phyloP scores from a whole-genome alignment of 495 filamentous ascomycete genomes.

The Lepraria neglecta region DNA sequence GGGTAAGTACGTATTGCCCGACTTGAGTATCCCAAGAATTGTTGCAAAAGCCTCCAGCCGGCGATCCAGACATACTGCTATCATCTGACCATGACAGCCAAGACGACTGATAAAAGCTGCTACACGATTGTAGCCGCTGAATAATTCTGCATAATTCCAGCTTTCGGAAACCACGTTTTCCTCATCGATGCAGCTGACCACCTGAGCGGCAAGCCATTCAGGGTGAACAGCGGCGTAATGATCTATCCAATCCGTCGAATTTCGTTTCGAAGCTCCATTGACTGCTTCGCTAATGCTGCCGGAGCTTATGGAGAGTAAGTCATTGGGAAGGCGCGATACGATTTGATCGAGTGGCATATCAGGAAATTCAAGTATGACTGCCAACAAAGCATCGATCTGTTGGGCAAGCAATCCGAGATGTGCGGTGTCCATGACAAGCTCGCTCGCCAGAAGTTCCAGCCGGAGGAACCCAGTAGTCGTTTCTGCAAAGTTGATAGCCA shows the following conservation, averaged over 20 bases:
- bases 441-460: constrained; percentile 31
- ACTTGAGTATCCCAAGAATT: constrained; percentile 42
- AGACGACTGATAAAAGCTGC: constrained; percentile 36
- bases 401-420: constrained; percentile 32
- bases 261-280: constrained; percentile 24
- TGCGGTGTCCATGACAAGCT: constrained; percentile 26
- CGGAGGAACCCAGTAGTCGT: constrained; percentile 19
- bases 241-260: constrained; percentile 35
- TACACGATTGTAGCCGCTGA: constrained; percentile 37
- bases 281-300: constrained; percentile 22
- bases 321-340: constrained; percentile 23
- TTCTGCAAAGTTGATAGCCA: constrained; percentile 35
- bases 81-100: constrained; percentile 33
- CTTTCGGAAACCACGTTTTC: constrained; percentile 32
- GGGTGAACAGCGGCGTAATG: constrained; percentile 34
- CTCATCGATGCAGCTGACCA: constrained; percentile 32
- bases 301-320: constrained; percentile 28
- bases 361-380: constrained; percentile 29
- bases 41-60: constrained; percentile 40
- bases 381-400: constrained; percentile 32
- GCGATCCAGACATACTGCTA: constrained; percentile 43
- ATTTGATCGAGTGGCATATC: constrained; percentile 26
- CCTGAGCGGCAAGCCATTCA: constrained; percentile 39
- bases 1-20: constrained; percentile 74
- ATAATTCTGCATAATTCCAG: constrained; percentile 38